A percentile compares a stretch with the other conserved stretches of the same genome.
Conservation (phyloP, 768 basidiomycete genomes). For the Lactarius tabidus region DNA sequence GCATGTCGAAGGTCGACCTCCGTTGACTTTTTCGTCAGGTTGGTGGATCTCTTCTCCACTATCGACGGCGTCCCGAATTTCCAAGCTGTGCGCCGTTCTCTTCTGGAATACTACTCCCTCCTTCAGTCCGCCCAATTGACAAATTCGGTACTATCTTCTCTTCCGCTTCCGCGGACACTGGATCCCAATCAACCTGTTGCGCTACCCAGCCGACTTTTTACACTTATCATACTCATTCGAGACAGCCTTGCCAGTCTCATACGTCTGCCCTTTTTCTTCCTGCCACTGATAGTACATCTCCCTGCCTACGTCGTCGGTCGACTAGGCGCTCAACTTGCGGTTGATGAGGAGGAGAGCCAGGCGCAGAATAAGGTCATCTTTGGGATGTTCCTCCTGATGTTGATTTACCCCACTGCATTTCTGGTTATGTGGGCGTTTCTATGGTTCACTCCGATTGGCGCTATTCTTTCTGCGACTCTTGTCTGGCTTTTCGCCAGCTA, state of each 20-base stretch:
- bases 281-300: conserved; percentile 78
- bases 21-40: conserved; percentile 40
- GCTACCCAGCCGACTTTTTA: conserved; percentile 78
- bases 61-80: conserved; percentile 58
- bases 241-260: conserved; percentile 69
- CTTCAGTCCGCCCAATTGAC: conserved; percentile 78
- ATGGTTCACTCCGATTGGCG: conserved; percentile 70
- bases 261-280: conserved; percentile 82
- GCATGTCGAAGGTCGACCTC: conserved; percentile 1
- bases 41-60: conserved; percentile 84
- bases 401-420: conserved; percentile 84
- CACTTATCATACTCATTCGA: conserved; percentile 71
- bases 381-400: conserved; percentile 64
- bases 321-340: conserved; percentile 65
- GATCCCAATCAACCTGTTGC: conserved; percentile 71
- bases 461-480: conserved; percentile 58
- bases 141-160: conserved; percentile 76
- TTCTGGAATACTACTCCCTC: conserved; percentile 87
- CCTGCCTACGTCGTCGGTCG: conserved; percentile 84
- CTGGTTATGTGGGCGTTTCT: conserved; percentile 82
- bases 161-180: conserved; percentile 79
- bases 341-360: conserved; percentile 90
- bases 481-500: conserved; percentile 81
- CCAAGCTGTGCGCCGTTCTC: conserved; percentile 55
- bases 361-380: conserved; percentile 97